Conservation (phyloP, 495 filamentous ascomycete genomes). For the Annulohypoxylon maeteangense region DNA sequence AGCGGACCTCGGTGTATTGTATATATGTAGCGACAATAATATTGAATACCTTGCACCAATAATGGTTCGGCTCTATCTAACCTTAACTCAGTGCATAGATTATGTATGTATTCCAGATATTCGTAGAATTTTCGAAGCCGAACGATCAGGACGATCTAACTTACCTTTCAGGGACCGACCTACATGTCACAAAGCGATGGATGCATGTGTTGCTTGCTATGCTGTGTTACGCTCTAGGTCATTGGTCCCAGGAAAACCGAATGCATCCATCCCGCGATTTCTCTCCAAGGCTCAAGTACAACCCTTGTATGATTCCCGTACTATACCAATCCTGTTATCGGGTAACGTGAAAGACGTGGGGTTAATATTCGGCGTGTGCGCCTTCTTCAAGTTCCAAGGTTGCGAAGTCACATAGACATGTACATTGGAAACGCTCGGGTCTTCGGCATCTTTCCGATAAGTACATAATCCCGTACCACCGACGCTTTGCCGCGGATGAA, state of each 20-base stretch:
- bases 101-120: no score
- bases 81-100: not conserved
- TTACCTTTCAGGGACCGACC: constrained; percentile 9
- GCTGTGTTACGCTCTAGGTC: constrained; percentile 24
- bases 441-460: constrained; percentile 16
- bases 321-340: constrained; percentile 34
- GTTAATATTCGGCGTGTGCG: not conserved
- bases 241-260: constrained; percentile 19
- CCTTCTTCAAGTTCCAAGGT: not conserved
- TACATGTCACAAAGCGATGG: constrained; percentile 10
- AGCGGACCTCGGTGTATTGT: not conserved
- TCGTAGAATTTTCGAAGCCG: not conserved
- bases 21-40: not conserved
- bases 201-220: constrained; percentile 17
- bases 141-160: not conserved
- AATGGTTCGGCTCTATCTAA: not conserved
- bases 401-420: not conserved
- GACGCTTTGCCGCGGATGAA: constrained; percentile 11
- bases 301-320: not conserved
- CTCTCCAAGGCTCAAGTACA: constrained; percentile 27
- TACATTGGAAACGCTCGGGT: constrained; percentile 13
- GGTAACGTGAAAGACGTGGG: constrained; percentile 33
- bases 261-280: constrained; percentile 31
- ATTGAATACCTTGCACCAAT: not conserved
- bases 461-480: constrained; percentile 4